These are phyloP conservation scores for Kwoniella botswanensis DNA, from an alignment of 768 basidiomycete species.

Conservation along the genomic window DNA sequence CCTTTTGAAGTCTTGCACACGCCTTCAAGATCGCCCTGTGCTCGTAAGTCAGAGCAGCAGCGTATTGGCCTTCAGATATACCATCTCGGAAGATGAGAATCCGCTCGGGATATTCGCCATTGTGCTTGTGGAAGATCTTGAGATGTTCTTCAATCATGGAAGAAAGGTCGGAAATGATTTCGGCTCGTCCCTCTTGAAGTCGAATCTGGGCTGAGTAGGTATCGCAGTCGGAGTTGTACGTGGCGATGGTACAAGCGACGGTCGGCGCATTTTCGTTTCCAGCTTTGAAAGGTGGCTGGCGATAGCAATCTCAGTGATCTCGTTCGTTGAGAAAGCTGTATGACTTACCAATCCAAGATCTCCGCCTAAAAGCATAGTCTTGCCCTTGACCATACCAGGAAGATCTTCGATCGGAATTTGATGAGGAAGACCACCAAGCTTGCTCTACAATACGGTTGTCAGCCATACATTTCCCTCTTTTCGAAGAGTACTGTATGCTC, in stretches of 20 bases:
- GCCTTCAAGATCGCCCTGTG: constrained; percentile 51
- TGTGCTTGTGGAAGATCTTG: constrained; percentile 48
- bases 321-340: background rate
- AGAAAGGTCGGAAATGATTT: constrained; percentile 55
- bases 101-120: constrained; percentile 45
- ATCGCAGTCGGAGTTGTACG: constrained; percentile 49
- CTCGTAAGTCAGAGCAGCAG: constrained; percentile 53
- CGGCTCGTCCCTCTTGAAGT: constrained; percentile 54
- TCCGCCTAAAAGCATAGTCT: constrained; percentile 57
- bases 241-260: constrained; percentile 58
- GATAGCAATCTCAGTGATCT: background rate
- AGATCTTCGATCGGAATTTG: constrained; percentile 43
- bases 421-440: constrained; percentile 56
- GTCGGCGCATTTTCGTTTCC: constrained; percentile 48
- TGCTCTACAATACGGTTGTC: constrained; percentile 34
- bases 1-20: constrained; percentile 31
- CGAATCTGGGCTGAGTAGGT: constrained; percentile 49
- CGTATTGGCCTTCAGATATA: constrained; percentile 57
- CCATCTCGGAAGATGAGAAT: constrained; percentile 59
- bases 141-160: constrained; percentile 53
- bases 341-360: constrained; percentile 44
- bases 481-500: background rate
- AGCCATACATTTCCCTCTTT: background rate
- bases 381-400: constrained; percentile 47
- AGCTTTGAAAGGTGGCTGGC: constrained; percentile 50